These are phyloP conservation scores for Erythrobasidium yunnanense DNA, from an alignment of 768 basidiomycete genomes.

Conservation along the genomic window DNA sequence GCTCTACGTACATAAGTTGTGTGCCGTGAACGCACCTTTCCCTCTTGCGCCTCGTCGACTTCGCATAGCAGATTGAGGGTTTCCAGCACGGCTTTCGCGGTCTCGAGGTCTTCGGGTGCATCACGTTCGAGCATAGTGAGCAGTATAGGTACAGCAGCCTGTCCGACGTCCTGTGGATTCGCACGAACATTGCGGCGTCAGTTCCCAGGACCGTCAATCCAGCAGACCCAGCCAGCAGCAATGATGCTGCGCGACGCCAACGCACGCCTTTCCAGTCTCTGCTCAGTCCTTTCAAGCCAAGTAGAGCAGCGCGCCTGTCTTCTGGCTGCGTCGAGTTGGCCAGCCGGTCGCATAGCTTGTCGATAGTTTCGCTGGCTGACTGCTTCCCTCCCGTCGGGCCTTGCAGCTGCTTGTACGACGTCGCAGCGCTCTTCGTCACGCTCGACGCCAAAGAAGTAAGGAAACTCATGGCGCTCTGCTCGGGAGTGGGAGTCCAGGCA, in stretches of 20 bases:
- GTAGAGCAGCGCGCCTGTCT: constrained; percentile 84
- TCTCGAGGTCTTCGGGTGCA: constrained; percentile 79
- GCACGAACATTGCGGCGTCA: no score
- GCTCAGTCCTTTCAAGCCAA: constrained; percentile 80
- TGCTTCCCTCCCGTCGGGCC: constrained; percentile 52
- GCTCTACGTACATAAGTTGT: not conserved
- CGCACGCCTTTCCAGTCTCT: constrained; percentile 68
- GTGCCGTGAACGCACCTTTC: not conserved
- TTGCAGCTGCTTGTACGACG: constrained; percentile 26
- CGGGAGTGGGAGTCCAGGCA: no score
- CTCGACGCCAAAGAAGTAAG: constrained; percentile 17
- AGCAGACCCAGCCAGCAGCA: no score
- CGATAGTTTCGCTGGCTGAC: constrained; percentile 72
- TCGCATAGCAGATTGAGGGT: constrained; percentile 78
- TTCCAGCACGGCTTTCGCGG: constrained; percentile 83
- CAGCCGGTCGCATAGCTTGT: constrained; percentile 74
- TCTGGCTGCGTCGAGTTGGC: constrained; percentile 80
- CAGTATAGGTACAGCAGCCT: constrained; percentile 62
- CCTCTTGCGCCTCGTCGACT: constrained; percentile 44
- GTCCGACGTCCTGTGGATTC: constrained; percentile 61
- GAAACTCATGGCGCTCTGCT: constrained; percentile 13
- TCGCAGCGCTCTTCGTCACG: constrained; percentile 6
- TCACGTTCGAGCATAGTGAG: constrained; percentile 74
- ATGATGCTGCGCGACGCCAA: not conserved
- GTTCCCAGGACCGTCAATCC: no score